These are phyloP conservation scores for Auricularia cornea DNA, from an alignment of 768 basidiomycete genomes.

Conservation along the genomic window DNA sequence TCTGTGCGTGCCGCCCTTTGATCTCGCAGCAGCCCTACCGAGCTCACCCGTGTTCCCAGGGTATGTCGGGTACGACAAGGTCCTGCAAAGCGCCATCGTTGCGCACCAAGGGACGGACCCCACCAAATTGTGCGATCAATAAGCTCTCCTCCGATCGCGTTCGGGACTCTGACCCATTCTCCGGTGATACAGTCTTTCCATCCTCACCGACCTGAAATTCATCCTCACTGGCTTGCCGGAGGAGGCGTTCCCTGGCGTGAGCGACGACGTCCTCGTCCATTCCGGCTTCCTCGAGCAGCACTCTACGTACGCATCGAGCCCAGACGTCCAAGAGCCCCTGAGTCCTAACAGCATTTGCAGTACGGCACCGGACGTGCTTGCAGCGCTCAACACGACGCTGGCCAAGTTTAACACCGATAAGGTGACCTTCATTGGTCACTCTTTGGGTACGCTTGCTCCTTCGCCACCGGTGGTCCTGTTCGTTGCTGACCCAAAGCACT, in stretches of 20 bases:
- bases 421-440: constrained; percentile 31
- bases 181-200: constrained; percentile 22
- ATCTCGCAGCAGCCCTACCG: not conserved
- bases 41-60: constrained; percentile 20
- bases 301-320: constrained; percentile 27
- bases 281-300: constrained; percentile 40
- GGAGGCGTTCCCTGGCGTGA: constrained; percentile 43
- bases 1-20: constrained; percentile 24
- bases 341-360: constrained; percentile 12
- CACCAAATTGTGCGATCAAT: constrained; percentile 18
- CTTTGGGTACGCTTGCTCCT: constrained; percentile 16
- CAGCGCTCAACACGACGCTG: constrained; percentile 21
- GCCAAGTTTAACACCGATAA: constrained; percentile 12
- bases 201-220: constrained; percentile 37
- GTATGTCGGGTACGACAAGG: constrained; percentile 46
- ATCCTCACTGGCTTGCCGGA: constrained; percentile 26
- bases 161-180: not conserved
- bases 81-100: constrained; percentile 27
- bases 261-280: constrained; percentile 35
- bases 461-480: not conserved
- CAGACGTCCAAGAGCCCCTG: not conserved
- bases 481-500: not conserved
- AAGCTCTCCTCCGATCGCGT: not conserved
- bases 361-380: constrained; percentile 19
- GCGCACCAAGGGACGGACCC: constrained; percentile 33